Percentiles rank a stretch among this genome's conserved stretches.
Evolutionary conservation across 129 eudicot genomes (phyloP).

Genomic region (Smallanthus sonchifolius): DNA sequence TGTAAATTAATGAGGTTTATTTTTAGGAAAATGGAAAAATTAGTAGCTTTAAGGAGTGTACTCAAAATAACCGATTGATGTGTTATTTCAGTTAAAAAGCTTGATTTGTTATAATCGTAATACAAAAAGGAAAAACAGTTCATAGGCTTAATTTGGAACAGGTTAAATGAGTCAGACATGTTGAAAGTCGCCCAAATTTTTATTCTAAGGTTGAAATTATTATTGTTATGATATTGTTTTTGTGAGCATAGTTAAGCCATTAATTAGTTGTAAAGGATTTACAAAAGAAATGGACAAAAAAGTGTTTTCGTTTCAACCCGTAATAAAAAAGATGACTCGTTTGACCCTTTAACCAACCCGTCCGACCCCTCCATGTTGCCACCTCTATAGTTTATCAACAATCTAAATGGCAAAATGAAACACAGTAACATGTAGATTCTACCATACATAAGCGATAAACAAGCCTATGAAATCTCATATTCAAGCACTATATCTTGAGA

Average conservation of each 20-base stretch:
- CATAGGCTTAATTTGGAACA: background rate
- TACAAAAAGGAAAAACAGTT: background rate
- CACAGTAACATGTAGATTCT: background rate
- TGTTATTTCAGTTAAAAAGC: too few species aligned
- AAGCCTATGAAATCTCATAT: conserved; percentile 25
- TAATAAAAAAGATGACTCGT: background rate
- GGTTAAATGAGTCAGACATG: background rate
- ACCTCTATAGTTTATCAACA: background rate
- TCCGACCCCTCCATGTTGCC: background rate
- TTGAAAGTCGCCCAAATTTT: background rate
- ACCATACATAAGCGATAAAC: conserved; percentile 9
- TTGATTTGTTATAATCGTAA: background rate
- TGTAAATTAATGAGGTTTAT: too few species aligned
- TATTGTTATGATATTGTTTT: background rate
- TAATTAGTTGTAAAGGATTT: background rate
- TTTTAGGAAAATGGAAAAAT: too few species aligned
- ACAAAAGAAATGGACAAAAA: background rate
- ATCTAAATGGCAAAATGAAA: background rate
- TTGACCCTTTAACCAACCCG: background rate
- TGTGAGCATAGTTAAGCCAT: background rate
- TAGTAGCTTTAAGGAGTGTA: too few species aligned
- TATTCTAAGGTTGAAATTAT: background rate
- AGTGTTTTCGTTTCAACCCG: background rate
- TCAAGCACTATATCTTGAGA: conserved; percentile 22
- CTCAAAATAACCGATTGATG: too few species aligned